phyloP scores from a whole-genome alignment of 805 yeast species.

The Candida lessepsii region DNA sequence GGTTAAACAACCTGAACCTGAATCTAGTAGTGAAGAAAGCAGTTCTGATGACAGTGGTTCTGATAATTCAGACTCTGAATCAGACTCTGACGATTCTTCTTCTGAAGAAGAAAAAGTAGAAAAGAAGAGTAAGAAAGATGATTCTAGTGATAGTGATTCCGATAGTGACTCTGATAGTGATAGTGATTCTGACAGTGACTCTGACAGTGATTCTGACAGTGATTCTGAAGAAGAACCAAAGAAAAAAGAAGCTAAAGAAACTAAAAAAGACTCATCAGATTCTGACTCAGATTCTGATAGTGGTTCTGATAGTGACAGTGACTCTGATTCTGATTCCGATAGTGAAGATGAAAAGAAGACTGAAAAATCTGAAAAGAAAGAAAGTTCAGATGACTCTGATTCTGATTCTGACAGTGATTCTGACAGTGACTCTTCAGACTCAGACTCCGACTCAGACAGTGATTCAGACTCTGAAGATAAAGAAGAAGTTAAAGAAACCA shows the following conservation, averaged over 20 bases:
- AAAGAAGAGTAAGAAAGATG: slow-evolving; percentile 19
- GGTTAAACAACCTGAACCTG: slow-evolving; percentile 20
- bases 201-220: slow-evolving; percentile 12
- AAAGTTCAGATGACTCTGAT: slow-evolving; percentile 12
- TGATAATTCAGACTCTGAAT: slow-evolving; percentile 16
- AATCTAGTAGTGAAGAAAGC: slow-evolving; percentile 10
- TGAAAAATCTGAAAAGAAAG: slow-evolving; percentile 14
- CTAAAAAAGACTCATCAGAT: no score
- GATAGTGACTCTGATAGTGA: slow-evolving; percentile 23
- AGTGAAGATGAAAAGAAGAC: slow-evolving; percentile 24
- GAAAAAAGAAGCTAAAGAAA: no score
- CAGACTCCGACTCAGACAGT: slow-evolving; percentile 27
- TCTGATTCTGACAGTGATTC: slow-evolving; percentile 17
- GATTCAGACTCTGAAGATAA: slow-evolving; percentile 25
- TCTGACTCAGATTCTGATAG: slow-evolving; percentile 23
- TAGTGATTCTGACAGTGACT: slow-evolving; percentile 25
- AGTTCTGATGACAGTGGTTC: slow-evolving; percentile 33
- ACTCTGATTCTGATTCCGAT: slow-evolving; percentile 22
- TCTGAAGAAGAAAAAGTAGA: slow-evolving; percentile 27
- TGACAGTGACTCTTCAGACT: neutral
- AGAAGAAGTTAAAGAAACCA: slow-evolving; percentile 29
- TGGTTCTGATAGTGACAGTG: slow-evolving; percentile 17
- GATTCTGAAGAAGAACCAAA: slow-evolving; percentile 27
- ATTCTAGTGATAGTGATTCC: slow-evolving; percentile 15
- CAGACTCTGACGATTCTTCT: no score